Conservation (phyloP, 23 red algal species). For the Cyanidium caldarium region DNA sequence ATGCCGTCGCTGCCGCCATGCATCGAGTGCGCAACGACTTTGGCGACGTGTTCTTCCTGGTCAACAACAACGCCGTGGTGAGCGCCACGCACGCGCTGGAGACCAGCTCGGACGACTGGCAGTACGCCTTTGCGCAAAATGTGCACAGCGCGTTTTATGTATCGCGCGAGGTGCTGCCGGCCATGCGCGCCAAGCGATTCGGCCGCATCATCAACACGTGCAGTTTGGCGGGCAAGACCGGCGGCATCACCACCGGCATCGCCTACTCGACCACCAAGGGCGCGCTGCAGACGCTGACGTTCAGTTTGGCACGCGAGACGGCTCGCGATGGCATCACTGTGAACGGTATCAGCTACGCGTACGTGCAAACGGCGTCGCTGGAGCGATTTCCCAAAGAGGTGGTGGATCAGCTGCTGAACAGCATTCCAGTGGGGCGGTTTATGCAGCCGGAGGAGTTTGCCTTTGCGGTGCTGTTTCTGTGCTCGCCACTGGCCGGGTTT, state of each 20-base stretch:
- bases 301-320: constrained; percentile 67
- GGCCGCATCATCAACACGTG: constrained; percentile 96
- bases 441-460: constrained; percentile 91
- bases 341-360: constrained; percentile 84
- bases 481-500: constrained; percentile 84
- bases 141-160: constrained; percentile 80
- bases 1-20: constrained; percentile 51
- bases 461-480: constrained; percentile 76
- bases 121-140: constrained; percentile 70
- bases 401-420: constrained; percentile 75
- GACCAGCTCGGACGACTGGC: constrained; percentile 72
- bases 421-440: constrained; percentile 90
- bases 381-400: constrained; percentile 81
- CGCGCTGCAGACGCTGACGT: constrained; percentile 89
- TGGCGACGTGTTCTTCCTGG: constrained; percentile 61
- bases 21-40: constrained; percentile 60
- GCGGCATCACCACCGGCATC: constrained; percentile 82
- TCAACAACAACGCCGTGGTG: constrained; percentile 88
- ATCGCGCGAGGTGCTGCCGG: constrained; percentile 57
- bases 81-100: constrained; percentile 31
- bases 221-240: constrained; percentile 86
- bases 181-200: constrained; percentile 67
- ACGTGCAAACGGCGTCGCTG: constrained; percentile 69
- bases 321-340: constrained; percentile 88
- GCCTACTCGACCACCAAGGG: constrained; percentile 90